Base-by-base conservation (phyloP, 495 filamentous ascomycete species). In the Hypoxylon fuscum region DNA sequence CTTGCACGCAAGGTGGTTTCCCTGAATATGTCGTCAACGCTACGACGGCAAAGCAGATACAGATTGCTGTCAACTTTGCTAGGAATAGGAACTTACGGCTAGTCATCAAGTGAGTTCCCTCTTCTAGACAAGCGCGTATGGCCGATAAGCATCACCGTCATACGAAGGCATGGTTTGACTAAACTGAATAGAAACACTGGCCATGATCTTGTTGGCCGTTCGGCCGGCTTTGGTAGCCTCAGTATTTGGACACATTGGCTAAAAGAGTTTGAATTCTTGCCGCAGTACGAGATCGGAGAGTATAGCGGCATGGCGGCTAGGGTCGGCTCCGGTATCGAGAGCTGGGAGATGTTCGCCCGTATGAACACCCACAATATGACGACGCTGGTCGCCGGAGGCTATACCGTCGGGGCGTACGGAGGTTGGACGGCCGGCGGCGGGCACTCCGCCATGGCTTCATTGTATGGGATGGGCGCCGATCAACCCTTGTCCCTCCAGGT, bases 151-250 rank as follows among this genome's bases (percentile, higher is more conserved):
- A 29, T 34, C 10, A 48, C 12, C 12, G 27, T 17, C 22, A 43
- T 40, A 12, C 12, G 10, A 11, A 2, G 14, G 2, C n/a, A 29
- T 35, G 9, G 11, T 17, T 9, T 1, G 15, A 72, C 76, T 27
- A 76, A 78, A 75, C 18, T 42, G 20, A 69, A 82, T 47, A 88
- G 87, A 72, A 89, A 88, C 53, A 91, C 88, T 1, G 88, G 88
- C 17, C 87, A 91, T 53, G 87, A 89, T 63, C 87, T 85, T 68
- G 71, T 72, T 34, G 86, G 84, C 23, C 85, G 85, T 57, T 81
- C 72, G 3, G 58, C 60, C 2, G 80, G 84, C 37, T 77, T 79
- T 11, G 83, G 84, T 21, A 77, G 83, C 5, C 67, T 88, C 9
- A 77, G 77, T 41, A 73, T 88, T 49, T 88, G 85, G 85, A 88